Evolutionary conservation across 2,329 filamentous ascomycete genomes (phyloP), one percentile per base, ranked within the genome.

Genomic region (Botrytis hyacinthi): DNA sequence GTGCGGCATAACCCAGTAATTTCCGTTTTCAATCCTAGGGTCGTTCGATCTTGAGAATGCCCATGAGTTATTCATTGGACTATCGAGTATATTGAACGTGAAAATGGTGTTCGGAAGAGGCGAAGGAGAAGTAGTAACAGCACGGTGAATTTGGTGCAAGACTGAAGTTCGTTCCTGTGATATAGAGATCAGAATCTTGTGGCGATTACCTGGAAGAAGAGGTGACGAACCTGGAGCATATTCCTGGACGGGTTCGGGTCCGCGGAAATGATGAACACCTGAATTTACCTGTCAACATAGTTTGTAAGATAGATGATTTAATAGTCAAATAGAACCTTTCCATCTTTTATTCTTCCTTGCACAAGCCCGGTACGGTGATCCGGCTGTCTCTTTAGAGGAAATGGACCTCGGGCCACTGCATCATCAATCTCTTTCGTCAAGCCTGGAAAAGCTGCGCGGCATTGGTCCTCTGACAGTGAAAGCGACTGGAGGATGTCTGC

Each of bases 1-100:
- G 81, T 86, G 88, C 73, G 87, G 87, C 81, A 88, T 86, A 7
- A 86, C 79, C 80, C 87, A 88, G 73, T 82, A 82, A 51, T 84
- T 83, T 18, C 73, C 75, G 32, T 75, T 73, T 80, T 81, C 7
- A 74, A 76, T 71, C 7, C 40, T 57, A 26, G 84, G 82, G 78
- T 84, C 81, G 35, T 83, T 83, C 14, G 84, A 82, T 2, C 85
- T 84, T n/a, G 84, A 82, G 80, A 87, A 87, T 20, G 84, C 84
- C 79, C 85, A 84, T 3, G 84, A 80, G 10, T 82, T 81, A n/a
- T 83, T 78, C 54, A 81, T 80, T 44, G 86, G 85, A 62, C 84
- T 84, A 79, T 87, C 86, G 69, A 86, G 83, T 78, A 89, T 83
- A 79, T 84, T 84, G 76, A 89, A 82, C 61, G 85, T 82, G 78